Base-by-base conservation (phyloP, 495 filamentous ascomycete species). In the Xylaria scruposa region DNA sequence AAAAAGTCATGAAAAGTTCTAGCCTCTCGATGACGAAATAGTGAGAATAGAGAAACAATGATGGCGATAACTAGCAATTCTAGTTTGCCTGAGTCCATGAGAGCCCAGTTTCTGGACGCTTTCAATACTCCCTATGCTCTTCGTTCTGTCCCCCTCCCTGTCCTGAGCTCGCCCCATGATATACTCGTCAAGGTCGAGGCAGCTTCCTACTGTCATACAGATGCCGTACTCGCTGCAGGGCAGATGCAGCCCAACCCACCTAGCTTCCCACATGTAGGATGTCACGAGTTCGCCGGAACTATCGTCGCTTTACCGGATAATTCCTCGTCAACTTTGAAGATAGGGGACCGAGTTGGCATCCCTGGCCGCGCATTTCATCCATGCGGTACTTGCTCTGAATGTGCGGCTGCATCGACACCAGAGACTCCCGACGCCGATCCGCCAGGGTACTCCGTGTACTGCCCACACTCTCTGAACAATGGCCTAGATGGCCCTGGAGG, bases 151-250 rank as follows among this genome's bases (percentile, higher is more conserved):
- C 76, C 76, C 0, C 38, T 78, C 21, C 80, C 80, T 10, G 51
- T 67, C 10, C 72, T 75, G 24, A 46, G 73, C 15, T 59, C 62
- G 0, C 76, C 80, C n/a, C 53, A 80, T 53, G 81, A 81, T 56
- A 56, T 83, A 13, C 75, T 83, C 3, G 74, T 83, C 73, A 77
- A 78, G 66, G 81, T 83, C 9, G 74, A 77, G 49, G 81, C 80
- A 3, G 81, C 81, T 5, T 81, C 79, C 13, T 83, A 83, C 73
- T 83, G 81, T 71, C 81, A 83, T 74, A 81, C 81, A 15, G 81
- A 83, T 68, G 72, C 67, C 38, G 81, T 83, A 15, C 77, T 81
- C 29, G 77, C 77, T 46, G 69, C 73, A 19, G 81, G 81, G 33
- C 71, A 77, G 19, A 81, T 82, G 79, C 71, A 76, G 24, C 75